These are phyloP conservation scores for Hortiboletus campestris DNA, from an alignment of 768 basidiomycete species.

Conservation along the genomic window DNA sequence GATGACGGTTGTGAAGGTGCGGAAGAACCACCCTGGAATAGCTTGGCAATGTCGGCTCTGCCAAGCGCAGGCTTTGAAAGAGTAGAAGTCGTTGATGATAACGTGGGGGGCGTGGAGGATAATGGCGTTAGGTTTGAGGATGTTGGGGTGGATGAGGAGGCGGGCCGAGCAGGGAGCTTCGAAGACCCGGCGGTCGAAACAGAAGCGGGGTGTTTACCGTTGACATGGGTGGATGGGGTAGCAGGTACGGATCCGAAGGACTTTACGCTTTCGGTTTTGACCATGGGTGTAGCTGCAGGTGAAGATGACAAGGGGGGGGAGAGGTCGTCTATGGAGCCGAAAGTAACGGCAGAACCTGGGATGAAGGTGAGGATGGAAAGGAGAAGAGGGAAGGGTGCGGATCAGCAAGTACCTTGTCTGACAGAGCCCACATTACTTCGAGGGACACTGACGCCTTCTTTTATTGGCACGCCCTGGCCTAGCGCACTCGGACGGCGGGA, in stretches of 20 bases:
- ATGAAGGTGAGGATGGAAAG: conserved; percentile 2
- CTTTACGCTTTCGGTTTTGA: conserved; percentile 72
- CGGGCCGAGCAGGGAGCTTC: conserved; percentile 29
- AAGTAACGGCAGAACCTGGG: conserved; percentile 69
- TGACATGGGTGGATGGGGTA: conserved; percentile 48
- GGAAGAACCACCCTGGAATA: conserved; percentile 40
- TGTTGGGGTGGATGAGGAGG: conserved; percentile 18
- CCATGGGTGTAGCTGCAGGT: conserved; percentile 62
- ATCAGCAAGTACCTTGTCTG: conserved; percentile 59
- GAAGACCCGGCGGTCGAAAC: conserved; percentile 40
- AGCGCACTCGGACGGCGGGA: conserved; percentile 78
- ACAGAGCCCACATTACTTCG: conserved; percentile 59
- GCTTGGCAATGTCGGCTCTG: conserved; percentile 40
- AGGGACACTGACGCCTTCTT: conserved; percentile 76
- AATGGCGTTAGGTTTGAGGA: conserved; percentile 31
- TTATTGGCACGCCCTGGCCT: conserved; percentile 67
- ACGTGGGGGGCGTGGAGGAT: conserved; percentile 31
- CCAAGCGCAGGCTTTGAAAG: conserved; percentile 30
- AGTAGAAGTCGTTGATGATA: conserved; percentile 36
- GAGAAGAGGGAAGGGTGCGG: not conserved
- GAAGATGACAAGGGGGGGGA: conserved; percentile 78
- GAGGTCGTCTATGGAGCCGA: conserved; percentile 87
- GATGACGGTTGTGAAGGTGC: conserved; percentile 48
- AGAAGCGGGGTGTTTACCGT: conserved; percentile 58
- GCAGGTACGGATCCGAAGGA: conserved; percentile 78